These are phyloP conservation scores for Corylus americana DNA, from an alignment of 306 rosid genomes.

Conservation along the genomic window DNA sequence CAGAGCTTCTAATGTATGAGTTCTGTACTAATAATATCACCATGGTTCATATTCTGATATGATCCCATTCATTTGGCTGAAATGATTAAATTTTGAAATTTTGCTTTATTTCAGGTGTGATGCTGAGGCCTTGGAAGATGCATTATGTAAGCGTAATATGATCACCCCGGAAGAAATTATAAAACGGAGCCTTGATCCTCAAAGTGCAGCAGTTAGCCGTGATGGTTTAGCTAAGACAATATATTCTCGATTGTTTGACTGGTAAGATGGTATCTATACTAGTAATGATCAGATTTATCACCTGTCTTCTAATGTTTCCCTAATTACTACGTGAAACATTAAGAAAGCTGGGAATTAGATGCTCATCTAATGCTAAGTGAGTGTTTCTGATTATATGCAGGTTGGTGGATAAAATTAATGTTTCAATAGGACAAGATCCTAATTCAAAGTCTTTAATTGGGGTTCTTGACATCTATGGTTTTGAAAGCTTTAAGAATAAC, in stretches of 20 bases:
- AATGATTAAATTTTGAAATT: slow-evolving; percentile 25
- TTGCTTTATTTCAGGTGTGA: slow-evolving; percentile 68
- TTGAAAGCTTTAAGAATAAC: slow-evolving; percentile 94
- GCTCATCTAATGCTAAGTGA: slow-evolving; percentile 29
- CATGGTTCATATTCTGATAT: slow-evolving; percentile 13
- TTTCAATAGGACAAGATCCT: slow-evolving; percentile 92
- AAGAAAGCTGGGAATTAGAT: slow-evolving; percentile 18
- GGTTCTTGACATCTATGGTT: slow-evolving; percentile 98
- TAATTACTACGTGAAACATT: slow-evolving; percentile 7
- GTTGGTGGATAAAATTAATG: slow-evolving; percentile 95
- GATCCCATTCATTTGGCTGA: slow-evolving; percentile 24
- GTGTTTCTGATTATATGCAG: slow-evolving; percentile 46
- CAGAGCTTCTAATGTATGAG: slow-evolving; percentile 93
- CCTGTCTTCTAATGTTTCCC: slow-evolving; percentile 2
- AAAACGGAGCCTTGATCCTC: slow-evolving; percentile 94
- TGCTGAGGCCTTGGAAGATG: slow-evolving; percentile 72
- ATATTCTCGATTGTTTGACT: slow-evolving; percentile 94
- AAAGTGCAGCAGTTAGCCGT: slow-evolving; percentile 82
- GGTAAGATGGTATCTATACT: slow-evolving; percentile 47
- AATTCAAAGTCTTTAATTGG: slow-evolving; percentile 84
- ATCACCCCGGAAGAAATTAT: slow-evolving; percentile 98
- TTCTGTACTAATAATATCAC: slow-evolving; percentile 16
- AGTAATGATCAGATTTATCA: slow-evolving; percentile 22
- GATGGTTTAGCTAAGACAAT: slow-evolving; percentile 95
- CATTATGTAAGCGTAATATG: slow-evolving; percentile 97